These are phyloP conservation scores for Salisapilia sapeloensis DNA, from an alignment of 352 stramenopile species.

Conservation along the genomic window DNA sequence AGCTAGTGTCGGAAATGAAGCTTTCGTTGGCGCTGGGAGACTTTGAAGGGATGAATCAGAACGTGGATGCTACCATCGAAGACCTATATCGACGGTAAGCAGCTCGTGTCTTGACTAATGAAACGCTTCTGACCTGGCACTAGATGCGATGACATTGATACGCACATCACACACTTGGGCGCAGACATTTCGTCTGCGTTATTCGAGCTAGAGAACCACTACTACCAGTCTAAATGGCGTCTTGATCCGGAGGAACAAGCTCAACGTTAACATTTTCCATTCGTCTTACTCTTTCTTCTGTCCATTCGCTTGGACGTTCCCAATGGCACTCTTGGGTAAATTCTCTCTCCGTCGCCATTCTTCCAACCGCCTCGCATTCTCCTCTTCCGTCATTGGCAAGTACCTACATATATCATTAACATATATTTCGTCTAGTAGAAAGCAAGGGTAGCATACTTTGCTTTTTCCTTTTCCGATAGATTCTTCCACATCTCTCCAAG, in stretches of 20 bases:
- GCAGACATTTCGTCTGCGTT: conserved; percentile 62
- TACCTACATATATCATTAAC: conserved; percentile 11
- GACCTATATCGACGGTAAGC: conserved; percentile 44
- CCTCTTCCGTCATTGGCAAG: conserved; percentile 57
- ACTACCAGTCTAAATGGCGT: conserved; percentile 71
- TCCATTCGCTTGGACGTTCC: not conserved
- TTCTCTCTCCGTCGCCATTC: conserved; percentile 72
- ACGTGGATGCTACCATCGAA: conserved; percentile 49
- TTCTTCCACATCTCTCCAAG: conserved; percentile 78
- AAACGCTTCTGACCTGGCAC: not conserved
- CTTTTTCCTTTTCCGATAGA: conserved; percentile 52
- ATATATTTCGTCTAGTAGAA: conserved; percentile 1
- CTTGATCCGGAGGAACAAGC: conserved; percentile 7
- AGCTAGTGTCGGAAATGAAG: conserved; percentile 73
- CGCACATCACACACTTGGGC: conserved; percentile 57
- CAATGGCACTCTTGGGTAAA: conserved; percentile 7
- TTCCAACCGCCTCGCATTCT: conserved; percentile 56
- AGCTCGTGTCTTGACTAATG: not conserved
- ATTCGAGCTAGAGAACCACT: conserved; percentile 73
- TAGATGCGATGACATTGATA: conserved; percentile 68
- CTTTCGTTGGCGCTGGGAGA: conserved; percentile 56
- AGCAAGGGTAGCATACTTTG: conserved; percentile 12
- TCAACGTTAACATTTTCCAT: conserved; percentile 1
- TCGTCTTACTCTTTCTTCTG: conserved; percentile 6
- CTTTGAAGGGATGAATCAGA: conserved; percentile 78